Conservation (phyloP, 148 eudicot species). For the Dysphania ambrosioides region DNA sequence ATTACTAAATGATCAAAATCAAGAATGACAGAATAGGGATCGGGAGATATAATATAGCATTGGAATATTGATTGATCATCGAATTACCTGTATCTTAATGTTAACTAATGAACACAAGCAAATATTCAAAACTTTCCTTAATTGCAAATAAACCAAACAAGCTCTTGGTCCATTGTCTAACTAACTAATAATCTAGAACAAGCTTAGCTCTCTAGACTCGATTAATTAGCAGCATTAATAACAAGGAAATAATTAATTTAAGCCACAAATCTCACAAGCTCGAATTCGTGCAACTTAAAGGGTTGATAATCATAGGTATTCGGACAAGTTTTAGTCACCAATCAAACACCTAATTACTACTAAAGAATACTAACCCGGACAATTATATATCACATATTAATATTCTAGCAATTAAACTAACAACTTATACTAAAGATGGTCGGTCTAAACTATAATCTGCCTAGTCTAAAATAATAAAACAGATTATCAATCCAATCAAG, state of each 20-base stretch:
- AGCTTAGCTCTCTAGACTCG: neutral
- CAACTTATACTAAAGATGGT: neutral
- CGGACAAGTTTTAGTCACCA: neutral
- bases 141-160: neutral
- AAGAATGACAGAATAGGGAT: no score
- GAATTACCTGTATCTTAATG: neutral
- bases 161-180: neutral
- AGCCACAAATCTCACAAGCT: slow-evolving; percentile 1
- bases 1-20: no score
- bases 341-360: neutral
- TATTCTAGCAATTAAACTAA: neutral
- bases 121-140: neutral
- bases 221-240: neutral
- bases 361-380: no score
- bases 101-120: neutral
- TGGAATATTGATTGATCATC: no score
- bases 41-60: no score
- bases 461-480: neutral
- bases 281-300: neutral
- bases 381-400: no score
- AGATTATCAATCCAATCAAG: neutral
- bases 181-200: neutral
- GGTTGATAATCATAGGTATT: neutral
- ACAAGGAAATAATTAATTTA: neutral
- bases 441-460: neutral